Conservation (phyloP, 139 green algal species). For the Tetraselmis striata region DNA sequence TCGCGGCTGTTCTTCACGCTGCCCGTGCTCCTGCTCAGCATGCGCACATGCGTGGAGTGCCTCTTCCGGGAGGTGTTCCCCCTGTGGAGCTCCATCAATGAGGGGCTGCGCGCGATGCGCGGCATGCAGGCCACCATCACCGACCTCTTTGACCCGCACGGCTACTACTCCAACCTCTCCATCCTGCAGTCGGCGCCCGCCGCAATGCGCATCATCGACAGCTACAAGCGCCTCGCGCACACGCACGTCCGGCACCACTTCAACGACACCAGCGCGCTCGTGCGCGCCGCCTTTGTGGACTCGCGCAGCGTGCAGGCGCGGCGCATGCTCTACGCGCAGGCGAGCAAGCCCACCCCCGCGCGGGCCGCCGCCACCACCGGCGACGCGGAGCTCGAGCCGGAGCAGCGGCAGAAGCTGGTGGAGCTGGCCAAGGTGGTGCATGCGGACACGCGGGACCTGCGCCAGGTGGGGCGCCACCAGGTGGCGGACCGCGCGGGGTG, state of each 20-base stretch:
- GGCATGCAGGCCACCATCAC: slow-evolving; percentile 35
- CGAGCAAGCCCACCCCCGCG: not conserved
- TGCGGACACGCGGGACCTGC: slow-evolving; percentile 69
- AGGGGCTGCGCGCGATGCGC: slow-evolving; percentile 17
- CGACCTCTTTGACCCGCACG: slow-evolving; percentile 39
- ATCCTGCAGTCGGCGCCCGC: slow-evolving; percentile 32
- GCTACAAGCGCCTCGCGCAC: not conserved
- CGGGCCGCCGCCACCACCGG: too few species aligned
- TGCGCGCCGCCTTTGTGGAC: not conserved
- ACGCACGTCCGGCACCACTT: not conserved
- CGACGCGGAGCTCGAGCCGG: slow-evolving; percentile 53
- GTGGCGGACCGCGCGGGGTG: not conserved
- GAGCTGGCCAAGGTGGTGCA: slow-evolving; percentile 37
- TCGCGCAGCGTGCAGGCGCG: not conserved
- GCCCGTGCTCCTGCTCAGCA: slow-evolving; percentile 35
- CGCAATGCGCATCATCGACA: slow-evolving; percentile 16
- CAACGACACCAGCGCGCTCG: not conserved
- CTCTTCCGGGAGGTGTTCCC: slow-evolving; percentile 37
- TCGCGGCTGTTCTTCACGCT: slow-evolving; percentile 41
- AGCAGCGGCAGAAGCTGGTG: slow-evolving; percentile 51
- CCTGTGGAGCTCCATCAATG: slow-evolving; percentile 21
- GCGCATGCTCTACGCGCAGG: not conserved
- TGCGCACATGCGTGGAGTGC: slow-evolving; percentile 25
- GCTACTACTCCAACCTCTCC: slow-evolving; percentile 37
- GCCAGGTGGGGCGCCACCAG: not conserved